These are phyloP conservation scores for Fusarium sp. DNA, from an alignment of 2,329 filamentous ascomycete genomes.

Conservation along the genomic window DNA sequence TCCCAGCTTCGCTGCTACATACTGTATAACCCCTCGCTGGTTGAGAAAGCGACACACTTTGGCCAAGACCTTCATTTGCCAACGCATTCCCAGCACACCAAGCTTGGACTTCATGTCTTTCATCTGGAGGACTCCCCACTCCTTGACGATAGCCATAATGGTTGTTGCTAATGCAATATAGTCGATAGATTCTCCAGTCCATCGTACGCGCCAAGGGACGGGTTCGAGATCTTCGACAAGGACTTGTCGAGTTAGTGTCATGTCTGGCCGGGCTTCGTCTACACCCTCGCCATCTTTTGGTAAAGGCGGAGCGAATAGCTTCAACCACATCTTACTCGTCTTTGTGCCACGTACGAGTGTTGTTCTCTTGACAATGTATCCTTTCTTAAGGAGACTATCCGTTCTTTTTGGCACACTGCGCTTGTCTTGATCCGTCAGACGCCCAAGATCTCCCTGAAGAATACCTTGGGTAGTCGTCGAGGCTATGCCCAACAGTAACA, in stretches of 20 bases:
- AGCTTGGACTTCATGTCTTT: slow-evolving; percentile 67
- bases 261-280: slow-evolving; percentile 43
- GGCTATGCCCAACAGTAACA: slow-evolving; percentile 66
- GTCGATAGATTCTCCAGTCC: slow-evolving; percentile 68
- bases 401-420: slow-evolving; percentile 70
- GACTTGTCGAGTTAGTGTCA: slow-evolving; percentile 52
- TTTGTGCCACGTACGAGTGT: slow-evolving; percentile 67
- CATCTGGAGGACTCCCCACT: slow-evolving; percentile 67
- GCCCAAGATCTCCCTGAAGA: slow-evolving; percentile 67
- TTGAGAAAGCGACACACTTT: slow-evolving; percentile 68
- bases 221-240: slow-evolving; percentile 59
- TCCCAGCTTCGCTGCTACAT: slow-evolving; percentile 64
- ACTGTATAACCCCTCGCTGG: slow-evolving; percentile 63
- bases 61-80: slow-evolving; percentile 69
- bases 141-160: slow-evolving; percentile 65
- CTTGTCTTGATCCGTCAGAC: slow-evolving; percentile 69
- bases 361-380: slow-evolving; percentile 69
- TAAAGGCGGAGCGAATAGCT: slow-evolving; percentile 61
- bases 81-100: slow-evolving; percentile 62
- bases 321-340: slow-evolving; percentile 71
- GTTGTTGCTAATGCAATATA: slow-evolving; percentile 66
- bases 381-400: slow-evolving; percentile 66
- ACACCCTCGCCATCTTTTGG: slow-evolving; percentile 46
- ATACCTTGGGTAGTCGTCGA: slow-evolving; percentile 64
- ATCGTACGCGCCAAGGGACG: slow-evolving; percentile 64